Conservation (phyloP, 163 green algal species). For the Trebouxia gelatinosa region DNA sequence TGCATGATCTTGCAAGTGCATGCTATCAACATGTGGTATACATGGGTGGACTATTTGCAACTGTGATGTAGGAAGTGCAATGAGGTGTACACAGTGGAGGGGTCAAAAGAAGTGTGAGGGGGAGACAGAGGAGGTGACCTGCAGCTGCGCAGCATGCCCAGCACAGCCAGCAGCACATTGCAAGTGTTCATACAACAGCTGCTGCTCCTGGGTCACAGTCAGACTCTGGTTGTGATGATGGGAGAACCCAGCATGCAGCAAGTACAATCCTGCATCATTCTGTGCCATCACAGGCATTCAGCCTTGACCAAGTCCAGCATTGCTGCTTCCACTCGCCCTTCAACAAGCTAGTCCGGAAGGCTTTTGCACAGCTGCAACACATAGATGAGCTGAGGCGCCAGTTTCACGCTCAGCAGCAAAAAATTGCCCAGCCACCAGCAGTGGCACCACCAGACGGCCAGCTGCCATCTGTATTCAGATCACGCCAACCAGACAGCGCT, state of each 20-base stretch:
- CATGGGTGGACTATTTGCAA: too few relatives aligned
- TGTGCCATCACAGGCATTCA: not conserved
- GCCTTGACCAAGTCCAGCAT: constrained; percentile 46
- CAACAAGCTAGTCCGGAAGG: constrained; percentile 84
- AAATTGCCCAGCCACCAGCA: not conserved
- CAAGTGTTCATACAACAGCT: not conserved
- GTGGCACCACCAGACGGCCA: not conserved
- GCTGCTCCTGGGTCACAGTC: not conserved
- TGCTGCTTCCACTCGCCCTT: constrained; percentile 77
- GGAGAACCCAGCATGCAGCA: not conserved
- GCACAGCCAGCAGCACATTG: constrained; percentile 5
- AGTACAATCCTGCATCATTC: too few relatives aligned
- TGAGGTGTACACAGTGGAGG: too few relatives aligned
- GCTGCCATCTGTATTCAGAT: too few relatives aligned
- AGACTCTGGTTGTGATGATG: not conserved
- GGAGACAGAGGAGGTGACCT: too few relatives aligned
- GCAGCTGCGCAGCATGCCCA: constrained; percentile 58
- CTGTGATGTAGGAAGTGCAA: too few relatives aligned
- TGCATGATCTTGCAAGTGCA: too few relatives aligned
- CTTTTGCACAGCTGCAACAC: constrained; percentile 63
- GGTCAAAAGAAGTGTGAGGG: too few relatives aligned
- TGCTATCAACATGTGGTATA: too few relatives aligned
- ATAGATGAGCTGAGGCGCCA: constrained; percentile 41
- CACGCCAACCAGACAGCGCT: too few relatives aligned
- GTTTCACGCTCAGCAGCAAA: too few relatives aligned